Percentiles rank a stretch among this genome's conserved stretches.
These are phyloP conservation scores for Rauvolfia tetraphylla DNA, from an alignment of 257 asterid species.

Conservation along the genomic window DNA sequence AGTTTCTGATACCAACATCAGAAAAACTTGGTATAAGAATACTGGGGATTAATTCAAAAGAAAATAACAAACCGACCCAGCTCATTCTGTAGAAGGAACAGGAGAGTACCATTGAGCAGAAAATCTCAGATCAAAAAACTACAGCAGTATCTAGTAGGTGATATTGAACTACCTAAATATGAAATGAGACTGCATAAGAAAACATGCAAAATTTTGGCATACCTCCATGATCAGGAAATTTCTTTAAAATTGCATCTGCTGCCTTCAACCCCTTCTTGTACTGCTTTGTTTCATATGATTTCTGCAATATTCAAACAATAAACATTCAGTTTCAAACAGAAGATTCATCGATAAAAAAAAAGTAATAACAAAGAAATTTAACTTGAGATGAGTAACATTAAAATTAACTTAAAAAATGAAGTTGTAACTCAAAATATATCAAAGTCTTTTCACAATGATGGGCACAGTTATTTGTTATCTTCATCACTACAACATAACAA, in stretches of 20 bases:
- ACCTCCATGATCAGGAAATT: constrained; percentile 99
- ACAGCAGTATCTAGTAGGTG: not conserved
- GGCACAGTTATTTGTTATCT: too few species aligned
- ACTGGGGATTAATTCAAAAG: constrained; percentile 7
- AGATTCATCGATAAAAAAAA: not conserved
- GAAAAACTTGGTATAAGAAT: constrained; percentile 7
- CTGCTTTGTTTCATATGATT: constrained; percentile 95
- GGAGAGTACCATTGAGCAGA: not conserved
- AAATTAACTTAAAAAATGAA: not conserved
- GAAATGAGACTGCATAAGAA: not conserved
- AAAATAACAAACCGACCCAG: not conserved
- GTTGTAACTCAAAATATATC: not conserved
- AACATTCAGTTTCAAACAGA: not conserved
- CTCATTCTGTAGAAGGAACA: not conserved
- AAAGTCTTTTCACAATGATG: not conserved
- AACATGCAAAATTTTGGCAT: constrained; percentile 25
- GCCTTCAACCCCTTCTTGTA: constrained; percentile 97
- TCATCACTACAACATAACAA: not conserved
- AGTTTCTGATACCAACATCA: constrained; percentile 59
- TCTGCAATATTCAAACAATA: constrained; percentile 41
- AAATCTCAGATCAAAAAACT: not conserved
- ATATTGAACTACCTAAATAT: not conserved
- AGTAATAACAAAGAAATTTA: not conserved
- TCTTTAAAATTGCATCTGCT: constrained; percentile 90
- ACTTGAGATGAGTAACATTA: too few species aligned